These are phyloP conservation scores for Klebsormidium nitens DNA, from an alignment of 139 green algal species.

Conservation along the genomic window DNA sequence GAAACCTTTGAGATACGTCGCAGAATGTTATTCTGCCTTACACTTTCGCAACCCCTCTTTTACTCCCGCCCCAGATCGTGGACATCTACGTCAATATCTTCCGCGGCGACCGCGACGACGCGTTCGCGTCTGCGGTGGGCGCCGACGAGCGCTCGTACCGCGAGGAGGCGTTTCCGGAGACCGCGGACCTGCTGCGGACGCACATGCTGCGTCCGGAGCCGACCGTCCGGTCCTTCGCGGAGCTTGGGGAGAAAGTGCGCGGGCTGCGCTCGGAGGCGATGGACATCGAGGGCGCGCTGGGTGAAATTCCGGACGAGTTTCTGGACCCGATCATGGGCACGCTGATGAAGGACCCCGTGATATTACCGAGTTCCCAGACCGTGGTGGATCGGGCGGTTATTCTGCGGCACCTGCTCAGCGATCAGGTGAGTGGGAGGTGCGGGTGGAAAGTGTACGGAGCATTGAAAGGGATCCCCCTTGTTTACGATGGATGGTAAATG, in stretches of 20 bases:
- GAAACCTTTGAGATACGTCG: too few relatives aligned
- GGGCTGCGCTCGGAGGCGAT: constrained; percentile 21
- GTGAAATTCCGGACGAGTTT: constrained; percentile 87
- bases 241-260: constrained; percentile 47
- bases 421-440: constrained; percentile 17
- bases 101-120: constrained; percentile 48
- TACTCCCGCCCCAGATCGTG: too few relatives aligned
- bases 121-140: constrained; percentile 70
- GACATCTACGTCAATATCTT: constrained; percentile 81
- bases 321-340: constrained; percentile 75
- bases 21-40: too few relatives aligned
- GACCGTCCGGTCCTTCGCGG: constrained; percentile 32
- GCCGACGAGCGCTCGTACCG: constrained; percentile 74
- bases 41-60: too few relatives aligned
- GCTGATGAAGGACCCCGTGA: constrained; percentile 87
- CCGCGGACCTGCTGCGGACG: constrained; percentile 27
- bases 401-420: constrained; percentile 63
- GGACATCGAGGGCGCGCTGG: constrained; percentile 64
- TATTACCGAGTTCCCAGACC: constrained; percentile 58
- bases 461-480: too few relatives aligned
- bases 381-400: constrained; percentile 80
- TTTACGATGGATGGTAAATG: too few relatives aligned
- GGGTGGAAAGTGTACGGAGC: neutral
- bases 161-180: constrained; percentile 59
- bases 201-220: constrained; percentile 17